Percentiles rank a stretch among this genome's conserved stretches.
These are phyloP conservation scores for Nigrospora sphaerica DNA, from an alignment of 2,329 filamentous ascomycete genomes.

Conservation along the genomic window DNA sequence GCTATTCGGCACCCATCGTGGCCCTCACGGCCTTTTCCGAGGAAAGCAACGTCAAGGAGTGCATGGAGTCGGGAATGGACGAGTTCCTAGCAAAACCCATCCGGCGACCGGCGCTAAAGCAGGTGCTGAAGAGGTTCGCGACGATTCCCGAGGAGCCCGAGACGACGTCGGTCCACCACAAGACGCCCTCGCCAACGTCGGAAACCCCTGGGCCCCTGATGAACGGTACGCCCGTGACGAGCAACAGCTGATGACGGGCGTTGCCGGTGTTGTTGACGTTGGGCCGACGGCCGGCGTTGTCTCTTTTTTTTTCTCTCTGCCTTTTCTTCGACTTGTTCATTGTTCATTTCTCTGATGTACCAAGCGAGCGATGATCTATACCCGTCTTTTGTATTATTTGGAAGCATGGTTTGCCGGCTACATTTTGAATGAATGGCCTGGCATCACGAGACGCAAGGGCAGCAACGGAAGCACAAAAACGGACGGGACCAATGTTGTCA, in stretches of 20 bases:
- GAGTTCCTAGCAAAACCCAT: conserved; percentile 78
- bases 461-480: neutral
- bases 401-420: neutral
- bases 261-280: no score
- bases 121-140: conserved; percentile 76
- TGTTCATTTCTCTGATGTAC: neutral
- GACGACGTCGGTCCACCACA: conserved; percentile 25
- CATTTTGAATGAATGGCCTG: no score
- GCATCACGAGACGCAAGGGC: neutral
- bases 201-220: neutral
- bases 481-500: neutral
- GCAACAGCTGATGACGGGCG: neutral
- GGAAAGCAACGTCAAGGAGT: conserved; percentile 80
- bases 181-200: conserved; percentile 9
- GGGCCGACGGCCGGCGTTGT: no score
- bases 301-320: neutral
- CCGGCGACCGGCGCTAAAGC: conserved; percentile 74
- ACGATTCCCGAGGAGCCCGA: conserved; percentile 70
- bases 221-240: neutral
- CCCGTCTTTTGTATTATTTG: neutral
- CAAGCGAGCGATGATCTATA: conserved; percentile 1
- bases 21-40: conserved; percentile 86
- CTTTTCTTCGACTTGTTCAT: no score
- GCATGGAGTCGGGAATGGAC: conserved; percentile 86
- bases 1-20: conserved; percentile 82